phyloP scores from a whole-genome alignment of 805 yeast genomes.

The Ogataea pini region DNA sequence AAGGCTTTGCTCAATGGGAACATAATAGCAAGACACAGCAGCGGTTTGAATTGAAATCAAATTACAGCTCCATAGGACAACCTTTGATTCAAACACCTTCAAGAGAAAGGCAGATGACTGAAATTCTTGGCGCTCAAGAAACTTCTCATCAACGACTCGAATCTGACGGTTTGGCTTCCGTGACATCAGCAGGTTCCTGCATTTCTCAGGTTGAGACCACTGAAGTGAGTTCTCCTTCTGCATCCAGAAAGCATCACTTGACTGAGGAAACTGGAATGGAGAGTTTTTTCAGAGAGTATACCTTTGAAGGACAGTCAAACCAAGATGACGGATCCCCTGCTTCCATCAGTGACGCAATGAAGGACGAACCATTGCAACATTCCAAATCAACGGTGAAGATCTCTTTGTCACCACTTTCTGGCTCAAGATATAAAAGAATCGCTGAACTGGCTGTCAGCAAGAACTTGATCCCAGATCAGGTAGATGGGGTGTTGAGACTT shows the following conservation, averaged over 20 bases:
- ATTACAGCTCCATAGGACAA: not conserved
- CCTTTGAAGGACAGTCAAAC: not conserved
- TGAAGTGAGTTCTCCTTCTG: not conserved
- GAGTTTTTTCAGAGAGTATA: not conserved
- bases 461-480: conserved; percentile 19
- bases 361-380: conserved; percentile 9
- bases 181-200: not conserved
- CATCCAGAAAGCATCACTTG: not conserved
- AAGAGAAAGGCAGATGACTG: not conserved
- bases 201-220: not conserved
- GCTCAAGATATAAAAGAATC: conserved; percentile 16
- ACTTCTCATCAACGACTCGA: not conserved
- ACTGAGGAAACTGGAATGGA: not conserved
- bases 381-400: conserved; percentile 21
- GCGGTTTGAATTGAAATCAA: not conserved
- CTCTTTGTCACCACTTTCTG: conserved; percentile 17
- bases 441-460: conserved; percentile 19
- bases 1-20: not conserved
- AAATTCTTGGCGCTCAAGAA: not conserved
- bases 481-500: conserved; percentile 24
- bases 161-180: not conserved
- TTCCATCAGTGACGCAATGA: not conserved
- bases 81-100: not conserved
- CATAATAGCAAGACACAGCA: not conserved
- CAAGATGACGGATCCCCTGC: not conserved